phyloP scores from a whole-genome alignment of 129 eudicot species.

The Pulicaria dysenterica region DNA sequence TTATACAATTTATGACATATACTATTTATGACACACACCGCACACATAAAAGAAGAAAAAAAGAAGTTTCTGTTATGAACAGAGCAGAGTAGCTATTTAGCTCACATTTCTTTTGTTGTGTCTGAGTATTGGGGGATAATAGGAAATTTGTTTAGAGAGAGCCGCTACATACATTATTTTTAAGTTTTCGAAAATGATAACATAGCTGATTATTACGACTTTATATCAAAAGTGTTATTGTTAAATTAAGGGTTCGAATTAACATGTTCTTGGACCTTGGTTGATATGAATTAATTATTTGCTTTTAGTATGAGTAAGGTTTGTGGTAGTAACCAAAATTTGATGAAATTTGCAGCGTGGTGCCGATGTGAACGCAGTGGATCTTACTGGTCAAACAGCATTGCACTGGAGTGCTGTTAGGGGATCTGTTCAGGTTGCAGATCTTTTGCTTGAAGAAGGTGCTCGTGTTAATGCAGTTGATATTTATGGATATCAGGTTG shows the following conservation, averaged over 20 bases:
- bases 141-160: neutral
- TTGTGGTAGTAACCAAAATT: constrained; percentile 3
- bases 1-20: constrained; percentile 7
- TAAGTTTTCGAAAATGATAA: neutral
- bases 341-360: constrained; percentile 67
- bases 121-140: too few species aligned
- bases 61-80: neutral
- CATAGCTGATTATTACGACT: neutral
- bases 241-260: neutral
- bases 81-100: neutral
- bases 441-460: constrained; percentile 91
- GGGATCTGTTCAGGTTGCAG: constrained; percentile 88
- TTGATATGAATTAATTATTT: constrained; percentile 3
- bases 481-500: constrained; percentile 91
- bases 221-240: too few species aligned
- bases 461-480: constrained; percentile 81
- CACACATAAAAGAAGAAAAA: neutral
- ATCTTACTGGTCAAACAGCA: constrained; percentile 96
- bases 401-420: constrained; percentile 99
- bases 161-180: neutral
- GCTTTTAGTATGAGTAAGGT: neutral
- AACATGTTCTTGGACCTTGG: constrained; percentile 14
- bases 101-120: neutral
- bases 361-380: constrained; percentile 88
- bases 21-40: constrained; percentile 6